Base-by-base conservation (phyloP, 768 basidiomycete genomes). In the Suillus alpinus region DNA sequence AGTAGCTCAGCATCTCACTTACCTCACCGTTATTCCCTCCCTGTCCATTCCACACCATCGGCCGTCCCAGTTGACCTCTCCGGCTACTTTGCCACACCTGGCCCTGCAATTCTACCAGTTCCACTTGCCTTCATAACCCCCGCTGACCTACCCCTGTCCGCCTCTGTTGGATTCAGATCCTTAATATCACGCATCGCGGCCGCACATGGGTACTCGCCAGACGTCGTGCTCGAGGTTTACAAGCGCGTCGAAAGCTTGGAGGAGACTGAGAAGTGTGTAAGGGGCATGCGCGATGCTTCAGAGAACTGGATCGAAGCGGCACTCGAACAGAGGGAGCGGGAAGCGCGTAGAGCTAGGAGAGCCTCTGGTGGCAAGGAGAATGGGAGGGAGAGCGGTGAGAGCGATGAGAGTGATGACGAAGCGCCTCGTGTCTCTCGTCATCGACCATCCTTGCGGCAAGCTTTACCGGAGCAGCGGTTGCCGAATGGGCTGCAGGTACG, bases 151-250 rank as follows among this genome's bases (percentile, higher is more conserved):
- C 20, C 59, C 31, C 18, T 74, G 5, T 39, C 58, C 13, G 56
- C 63, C 0, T 49, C 62, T 9, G 64, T 75, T 6, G 79, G 78
- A 2, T 66, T 78, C 14, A 65, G 67, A 7, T 60, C 67, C 47
- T 65, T 74, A 16, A 62, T 84, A 2, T 65, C 70, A 10, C 68
- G 67, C 59, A 81, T 86, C 72, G 76, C 80, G 0, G 65, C 71
- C 20, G 80, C 81, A 36, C 80, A 83, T 44, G 78, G 79, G 16
- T 80, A 81, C 60, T 69, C 67, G 13, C 66, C 77, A 47, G 71
- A 74, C 3, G 75, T 81, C 6, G 81, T 82, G 20, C 70, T 74
- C 55, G 68, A 68, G 14, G 72, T 83, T 32, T 82, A 77, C 62
- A 39, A 66, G 9, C 37, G 64, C 0, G 68, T 76, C 23, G 63